A percentile compares a stretch with the other conserved stretches of the same genome.
Evolutionary conservation across 306 rosid genomes (phyloP).

Genomic region (Vicia villosa): DNA sequence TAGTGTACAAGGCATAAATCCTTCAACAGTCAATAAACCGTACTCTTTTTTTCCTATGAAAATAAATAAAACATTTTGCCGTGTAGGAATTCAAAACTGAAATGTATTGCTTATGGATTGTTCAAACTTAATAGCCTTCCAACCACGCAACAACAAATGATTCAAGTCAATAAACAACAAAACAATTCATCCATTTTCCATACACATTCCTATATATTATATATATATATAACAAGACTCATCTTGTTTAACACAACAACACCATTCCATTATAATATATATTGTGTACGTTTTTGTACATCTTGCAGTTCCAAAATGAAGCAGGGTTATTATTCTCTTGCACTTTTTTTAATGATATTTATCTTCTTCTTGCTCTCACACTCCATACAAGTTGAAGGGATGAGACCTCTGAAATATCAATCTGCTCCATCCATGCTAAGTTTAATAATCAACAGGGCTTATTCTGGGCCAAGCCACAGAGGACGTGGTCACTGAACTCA

Average conservation of each 20-base stretch:
- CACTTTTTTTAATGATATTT: conserved; percentile 39
- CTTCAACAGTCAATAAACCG: conserved; percentile 31
- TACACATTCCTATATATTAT: not conserved
- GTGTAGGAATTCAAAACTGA: conserved; percentile 13
- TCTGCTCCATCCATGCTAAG: conserved; percentile 24
- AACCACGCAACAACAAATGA: conserved; percentile 2
- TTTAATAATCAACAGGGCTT: conserved; percentile 18
- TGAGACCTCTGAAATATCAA: conserved; percentile 46
- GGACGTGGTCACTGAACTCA: conserved; percentile 54
- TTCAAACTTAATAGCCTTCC: conserved; percentile 13
- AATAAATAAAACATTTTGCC: conserved; percentile 14
- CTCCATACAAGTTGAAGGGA: conserved; percentile 47
- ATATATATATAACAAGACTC: not conserved
- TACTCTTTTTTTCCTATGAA: conserved; percentile 8
- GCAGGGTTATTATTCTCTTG: conserved; percentile 26
- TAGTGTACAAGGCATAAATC: conserved; percentile 20
- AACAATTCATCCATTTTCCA: not conserved
- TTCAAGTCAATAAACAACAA: conserved; percentile 21
- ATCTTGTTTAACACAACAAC: not conserved
- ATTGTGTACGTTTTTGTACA: not conserved
- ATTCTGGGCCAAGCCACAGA: conserved; percentile 7
- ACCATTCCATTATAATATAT: not conserved
- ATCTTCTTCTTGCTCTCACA: conserved; percentile 43
- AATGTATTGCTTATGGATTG: not conserved
- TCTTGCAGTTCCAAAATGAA: conserved; percentile 34